Percentiles rank a stretch among this genome's conserved stretches.
These are phyloP conservation scores for Lyophyllum shimeji DNA, from an alignment of 768 basidiomycete species.

Conservation along the genomic window DNA sequence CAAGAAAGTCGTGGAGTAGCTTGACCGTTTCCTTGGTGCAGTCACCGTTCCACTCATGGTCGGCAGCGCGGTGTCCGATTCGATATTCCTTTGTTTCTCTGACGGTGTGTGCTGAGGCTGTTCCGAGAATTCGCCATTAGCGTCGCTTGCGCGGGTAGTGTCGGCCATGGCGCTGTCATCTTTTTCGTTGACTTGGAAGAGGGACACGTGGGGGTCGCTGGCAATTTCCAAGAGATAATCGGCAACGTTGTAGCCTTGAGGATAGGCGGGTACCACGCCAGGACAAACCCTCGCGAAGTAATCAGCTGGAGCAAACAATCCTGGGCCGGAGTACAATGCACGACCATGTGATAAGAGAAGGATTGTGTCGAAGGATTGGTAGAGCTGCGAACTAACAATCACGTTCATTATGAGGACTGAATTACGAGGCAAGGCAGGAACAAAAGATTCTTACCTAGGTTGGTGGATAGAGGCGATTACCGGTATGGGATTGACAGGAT, in stretches of 20 bases:
- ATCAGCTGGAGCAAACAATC: constrained; percentile 65
- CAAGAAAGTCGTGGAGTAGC: constrained; percentile 77
- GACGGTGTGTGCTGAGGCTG: constrained; percentile 3
- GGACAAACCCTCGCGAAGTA: constrained; percentile 56
- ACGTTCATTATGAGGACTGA: not conserved
- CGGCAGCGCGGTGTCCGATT: not conserved
- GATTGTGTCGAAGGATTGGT: constrained; percentile 82
- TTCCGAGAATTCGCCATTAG: not conserved
- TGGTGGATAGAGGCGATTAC: constrained; percentile 89
- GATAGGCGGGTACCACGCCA: constrained; percentile 49
- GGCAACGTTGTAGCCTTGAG: constrained; percentile 86
- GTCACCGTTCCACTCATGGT: constrained; percentile 11
- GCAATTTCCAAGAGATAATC: constrained; percentile 92
- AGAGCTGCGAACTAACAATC: constrained; percentile 65
- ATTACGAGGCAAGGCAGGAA: constrained; percentile 2
- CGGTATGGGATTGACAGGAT: constrained; percentile 66
- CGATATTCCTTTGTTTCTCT: constrained; percentile 8
- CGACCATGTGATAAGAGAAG: constrained; percentile 77
- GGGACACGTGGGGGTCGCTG: constrained; percentile 53
- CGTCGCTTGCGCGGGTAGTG: not conserved
- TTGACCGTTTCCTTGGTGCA: constrained; percentile 19
- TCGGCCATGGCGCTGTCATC: not conserved
- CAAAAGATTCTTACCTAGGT: constrained; percentile 53
- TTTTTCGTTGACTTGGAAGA: constrained; percentile 36
- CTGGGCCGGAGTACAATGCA: constrained; percentile 77